Percentiles rank a stretch among this genome's conserved stretches.
These are phyloP conservation scores for Bauhinia variegata DNA, from an alignment of 306 rosid species.

Conservation along the genomic window DNA sequence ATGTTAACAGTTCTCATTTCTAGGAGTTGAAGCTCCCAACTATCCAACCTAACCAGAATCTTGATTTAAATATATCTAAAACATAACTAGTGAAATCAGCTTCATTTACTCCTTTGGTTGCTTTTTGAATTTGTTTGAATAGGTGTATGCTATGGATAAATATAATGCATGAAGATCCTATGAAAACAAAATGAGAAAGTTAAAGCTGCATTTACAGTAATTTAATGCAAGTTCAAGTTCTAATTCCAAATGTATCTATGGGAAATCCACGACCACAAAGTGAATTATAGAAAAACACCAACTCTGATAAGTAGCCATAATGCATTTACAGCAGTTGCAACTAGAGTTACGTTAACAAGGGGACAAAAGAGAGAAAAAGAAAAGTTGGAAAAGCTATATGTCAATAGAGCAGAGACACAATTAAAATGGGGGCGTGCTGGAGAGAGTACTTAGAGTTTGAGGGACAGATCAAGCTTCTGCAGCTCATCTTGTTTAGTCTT, in stretches of 20 bases:
- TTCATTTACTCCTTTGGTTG: neutral
- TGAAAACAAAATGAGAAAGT: neutral
- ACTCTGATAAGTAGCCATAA: conserved; percentile 36
- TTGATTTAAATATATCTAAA: conserved; percentile 12
- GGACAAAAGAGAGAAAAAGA: neutral
- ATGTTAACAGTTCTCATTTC: neutral
- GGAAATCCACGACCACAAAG: conserved; percentile 33
- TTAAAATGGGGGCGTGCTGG: conserved; percentile 11
- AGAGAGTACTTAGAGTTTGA: conserved; percentile 64
- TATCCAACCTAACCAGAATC: conserved; percentile 20
- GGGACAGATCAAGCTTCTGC: conserved; percentile 91
- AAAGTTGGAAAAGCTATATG: conserved; percentile 26
- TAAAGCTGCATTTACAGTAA: conserved; percentile 12
- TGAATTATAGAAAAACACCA: conserved; percentile 30
- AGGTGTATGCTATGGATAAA: conserved; percentile 8
- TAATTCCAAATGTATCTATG: conserved; percentile 5
- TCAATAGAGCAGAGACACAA: conserved; percentile 30
- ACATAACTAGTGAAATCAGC: conserved; percentile 8
- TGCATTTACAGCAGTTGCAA: conserved; percentile 51
- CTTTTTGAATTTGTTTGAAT: conserved; percentile 1
- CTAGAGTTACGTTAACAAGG: conserved; percentile 36
- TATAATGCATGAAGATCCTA: conserved; percentile 29
- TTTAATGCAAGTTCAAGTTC: conserved; percentile 24
- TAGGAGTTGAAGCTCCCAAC: neutral
- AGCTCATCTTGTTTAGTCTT: conserved; percentile 68